phyloP scores from a whole-genome alignment of 2,329 filamentous ascomycete species.

The Diaporthe vaccinii region DNA sequence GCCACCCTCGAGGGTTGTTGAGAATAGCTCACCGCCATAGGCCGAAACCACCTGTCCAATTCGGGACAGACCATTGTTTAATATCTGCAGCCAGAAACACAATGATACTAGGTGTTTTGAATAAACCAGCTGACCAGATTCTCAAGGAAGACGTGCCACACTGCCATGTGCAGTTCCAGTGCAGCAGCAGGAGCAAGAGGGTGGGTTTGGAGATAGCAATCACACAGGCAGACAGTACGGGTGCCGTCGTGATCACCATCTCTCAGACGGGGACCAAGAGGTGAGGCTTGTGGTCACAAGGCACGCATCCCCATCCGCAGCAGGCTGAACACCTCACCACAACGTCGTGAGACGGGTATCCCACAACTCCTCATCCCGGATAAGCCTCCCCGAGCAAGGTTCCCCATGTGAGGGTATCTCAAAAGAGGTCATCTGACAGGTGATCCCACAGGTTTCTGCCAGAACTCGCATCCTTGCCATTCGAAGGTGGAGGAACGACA shows the following conservation, averaged over 20 bases:
- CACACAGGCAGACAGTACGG: not conserved
- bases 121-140: not conserved
- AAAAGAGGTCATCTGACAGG: no score
- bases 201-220: not conserved
- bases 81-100: not conserved
- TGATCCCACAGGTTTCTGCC: not conserved
- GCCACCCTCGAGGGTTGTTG: slow-evolving; percentile 1
- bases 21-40: not conserved
- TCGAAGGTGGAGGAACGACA: not conserved
- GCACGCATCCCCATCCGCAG: not conserved
- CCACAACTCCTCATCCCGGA: no score
- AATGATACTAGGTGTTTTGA: not conserved
- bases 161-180: not conserved
- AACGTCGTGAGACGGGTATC: not conserved
- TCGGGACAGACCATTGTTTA: not conserved
- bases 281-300: not conserved
- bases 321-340: not conserved
- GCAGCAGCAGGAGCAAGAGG: not conserved
- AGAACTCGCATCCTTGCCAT: not conserved
- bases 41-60: not conserved
- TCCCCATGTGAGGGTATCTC: no score
- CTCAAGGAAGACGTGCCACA: not conserved
- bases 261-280: not conserved
- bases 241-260: not conserved
- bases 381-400: no score